A percentile compares a stretch with the other conserved stretches of the same genome.
Evolutionary conservation across 208 protist species (phyloP).

Genomic region (Leptomonas seymouri): DNA sequence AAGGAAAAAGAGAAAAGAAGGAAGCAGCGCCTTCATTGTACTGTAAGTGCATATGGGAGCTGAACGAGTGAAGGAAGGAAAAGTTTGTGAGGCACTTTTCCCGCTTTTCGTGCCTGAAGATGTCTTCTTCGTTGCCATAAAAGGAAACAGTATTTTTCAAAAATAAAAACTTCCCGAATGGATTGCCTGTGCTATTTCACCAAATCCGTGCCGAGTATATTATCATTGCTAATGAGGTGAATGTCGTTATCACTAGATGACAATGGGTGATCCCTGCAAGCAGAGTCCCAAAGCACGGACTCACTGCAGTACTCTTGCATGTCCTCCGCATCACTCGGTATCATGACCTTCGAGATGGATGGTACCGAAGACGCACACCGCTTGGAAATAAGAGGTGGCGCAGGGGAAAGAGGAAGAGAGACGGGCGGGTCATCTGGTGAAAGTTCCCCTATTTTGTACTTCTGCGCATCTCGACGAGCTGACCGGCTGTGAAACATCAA

Average conservation of each 20-base stretch:
- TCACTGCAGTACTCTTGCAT: slow-evolving; percentile 10
- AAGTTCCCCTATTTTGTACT: slow-evolving; percentile 72
- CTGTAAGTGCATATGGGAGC: background rate
- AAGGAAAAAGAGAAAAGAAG: background rate
- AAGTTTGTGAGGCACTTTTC: background rate
- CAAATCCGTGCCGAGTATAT: background rate
- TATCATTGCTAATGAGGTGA: slow-evolving; percentile 8
- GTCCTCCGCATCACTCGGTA: slow-evolving; percentile 17
- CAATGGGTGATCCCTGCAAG: slow-evolving; percentile 7
- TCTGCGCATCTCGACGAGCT: slow-evolving; percentile 36
- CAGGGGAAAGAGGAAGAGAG: background rate
- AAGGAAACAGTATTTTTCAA: background rate
- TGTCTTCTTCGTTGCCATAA: background rate
- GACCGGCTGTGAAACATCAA: slow-evolving; percentile 59
- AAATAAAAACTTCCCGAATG: background rate
- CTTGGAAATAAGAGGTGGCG: background rate
- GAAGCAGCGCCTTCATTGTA: background rate
- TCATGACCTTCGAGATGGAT: slow-evolving; percentile 19
- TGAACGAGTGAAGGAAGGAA: slow-evolving; percentile 3
- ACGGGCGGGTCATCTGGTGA: slow-evolving; percentile 22
- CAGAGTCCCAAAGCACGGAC: slow-evolving; percentile 20
- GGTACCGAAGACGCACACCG: background rate
- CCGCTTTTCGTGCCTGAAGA: background rate
- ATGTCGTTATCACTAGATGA: slow-evolving; percentile 33
- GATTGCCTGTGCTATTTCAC: background rate